These are phyloP conservation scores for Graphiopsis chlorocephala DNA, from an alignment of 2,329 filamentous ascomycete genomes.

Conservation along the genomic window DNA sequence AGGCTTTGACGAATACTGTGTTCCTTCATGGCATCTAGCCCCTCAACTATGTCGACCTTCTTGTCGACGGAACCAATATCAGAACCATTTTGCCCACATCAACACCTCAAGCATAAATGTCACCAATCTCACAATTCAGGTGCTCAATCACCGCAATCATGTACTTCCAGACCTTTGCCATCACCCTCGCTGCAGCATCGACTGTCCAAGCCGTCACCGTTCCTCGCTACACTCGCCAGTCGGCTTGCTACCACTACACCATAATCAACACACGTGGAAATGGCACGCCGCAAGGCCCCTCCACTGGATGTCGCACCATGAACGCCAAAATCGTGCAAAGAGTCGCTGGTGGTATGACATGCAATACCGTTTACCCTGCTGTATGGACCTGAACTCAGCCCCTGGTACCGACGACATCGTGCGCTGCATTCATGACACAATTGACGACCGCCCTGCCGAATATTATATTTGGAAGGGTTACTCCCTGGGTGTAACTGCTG, in stretches of 20 bases:
- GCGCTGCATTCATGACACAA: too few relatives aligned
- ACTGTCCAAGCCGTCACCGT: background rate
- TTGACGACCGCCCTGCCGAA: too few relatives aligned
- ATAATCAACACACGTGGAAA: constrained; percentile 31
- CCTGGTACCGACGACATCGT: too few relatives aligned
- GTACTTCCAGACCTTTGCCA: background rate
- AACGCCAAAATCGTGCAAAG: constrained; percentile 29
- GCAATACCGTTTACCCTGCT: constrained; percentile 37
- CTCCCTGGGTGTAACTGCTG: too few relatives aligned
- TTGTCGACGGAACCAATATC: too few relatives aligned
- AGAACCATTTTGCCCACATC: too few relatives aligned
- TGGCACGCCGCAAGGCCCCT: constrained; percentile 23
- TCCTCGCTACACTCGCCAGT: background rate
- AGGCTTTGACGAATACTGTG: too few relatives aligned
- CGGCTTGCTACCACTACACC: background rate
- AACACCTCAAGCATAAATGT: too few relatives aligned
- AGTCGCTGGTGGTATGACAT: constrained; percentile 28
- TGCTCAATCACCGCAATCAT: background rate
- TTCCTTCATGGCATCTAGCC: too few relatives aligned
- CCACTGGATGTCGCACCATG: constrained; percentile 35
- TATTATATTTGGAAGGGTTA: too few relatives aligned
- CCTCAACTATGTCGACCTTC: too few relatives aligned
- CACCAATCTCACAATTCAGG: too few relatives aligned
- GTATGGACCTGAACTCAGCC: background rate
- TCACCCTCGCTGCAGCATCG: background rate